Percentiles rank a stretch among this genome's conserved stretches.
These are phyloP conservation scores for Scheffersomyces parashehatae DNA, from an alignment of 1,139 yeast species.

Conservation along the genomic window DNA sequence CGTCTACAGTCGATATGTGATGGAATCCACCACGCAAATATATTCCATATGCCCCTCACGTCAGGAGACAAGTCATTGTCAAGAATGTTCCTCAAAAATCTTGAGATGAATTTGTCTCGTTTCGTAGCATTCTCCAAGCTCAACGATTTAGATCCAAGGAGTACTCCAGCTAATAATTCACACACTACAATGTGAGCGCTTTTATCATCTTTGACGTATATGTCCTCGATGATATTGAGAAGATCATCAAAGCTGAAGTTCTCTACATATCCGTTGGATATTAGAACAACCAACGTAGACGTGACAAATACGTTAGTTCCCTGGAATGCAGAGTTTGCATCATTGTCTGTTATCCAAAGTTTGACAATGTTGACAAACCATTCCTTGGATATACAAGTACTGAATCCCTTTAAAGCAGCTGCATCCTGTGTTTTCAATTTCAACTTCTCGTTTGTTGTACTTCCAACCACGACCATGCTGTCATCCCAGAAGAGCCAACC, in stretches of 20 bases:
- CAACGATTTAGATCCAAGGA: slow-evolving; percentile 48
- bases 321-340: slow-evolving; percentile 60
- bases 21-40: slow-evolving; percentile 76
- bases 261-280: slow-evolving; percentile 41
- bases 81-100: slow-evolving; percentile 49
- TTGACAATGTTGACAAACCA: slow-evolving; percentile 61
- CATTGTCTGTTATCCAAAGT: slow-evolving; percentile 65
- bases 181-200: slow-evolving; percentile 62
- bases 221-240: slow-evolving; percentile 47
- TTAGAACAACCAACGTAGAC: slow-evolving; percentile 44
- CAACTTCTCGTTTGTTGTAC: slow-evolving; percentile 23
- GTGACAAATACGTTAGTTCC: slow-evolving; percentile 60
- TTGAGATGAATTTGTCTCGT: slow-evolving; percentile 50
- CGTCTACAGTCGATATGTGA: slow-evolving; percentile 67
- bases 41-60: slow-evolving; percentile 72
- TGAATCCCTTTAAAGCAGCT: slow-evolving; percentile 44
- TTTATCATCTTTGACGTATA: slow-evolving; percentile 62
- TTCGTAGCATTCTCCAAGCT: slow-evolving; percentile 19
- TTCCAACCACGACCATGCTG: slow-evolving; percentile 48
- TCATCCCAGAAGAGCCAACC: slow-evolving; percentile 88
- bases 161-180: slow-evolving; percentile 60
- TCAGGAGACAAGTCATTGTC: slow-evolving; percentile 73
- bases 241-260: slow-evolving; percentile 45
- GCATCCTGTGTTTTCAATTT: slow-evolving; percentile 40
- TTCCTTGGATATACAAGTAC: slow-evolving; percentile 46